These are phyloP conservation scores for Aspergillus taichungensis DNA, from an alignment of 495 filamentous ascomycete species.

Conservation along the genomic window DNA sequence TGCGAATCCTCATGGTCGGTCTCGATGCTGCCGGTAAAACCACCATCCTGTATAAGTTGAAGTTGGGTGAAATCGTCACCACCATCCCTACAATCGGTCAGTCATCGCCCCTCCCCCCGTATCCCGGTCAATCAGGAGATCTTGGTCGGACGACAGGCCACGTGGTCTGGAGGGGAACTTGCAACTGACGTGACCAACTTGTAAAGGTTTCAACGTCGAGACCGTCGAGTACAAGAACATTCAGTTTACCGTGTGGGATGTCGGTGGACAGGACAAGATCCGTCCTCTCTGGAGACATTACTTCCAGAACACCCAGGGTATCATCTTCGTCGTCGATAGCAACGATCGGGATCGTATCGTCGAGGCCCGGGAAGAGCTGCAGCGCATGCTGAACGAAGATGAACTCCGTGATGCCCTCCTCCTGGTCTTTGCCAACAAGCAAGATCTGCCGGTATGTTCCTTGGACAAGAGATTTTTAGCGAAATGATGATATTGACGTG, in stretches of 20 bases:
- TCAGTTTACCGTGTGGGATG: constrained; percentile 99
- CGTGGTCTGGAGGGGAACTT: background rate
- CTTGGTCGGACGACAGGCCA: too few species aligned
- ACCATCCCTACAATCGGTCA: constrained; percentile 99
- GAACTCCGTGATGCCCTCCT: constrained; percentile 96
- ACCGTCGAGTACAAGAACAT: constrained; percentile 99
- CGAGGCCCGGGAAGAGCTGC: constrained; percentile 97
- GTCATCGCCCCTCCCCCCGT: constrained; percentile 27
- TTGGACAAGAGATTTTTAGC: background rate
- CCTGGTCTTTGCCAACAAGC: constrained; percentile 99
- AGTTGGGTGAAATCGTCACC: constrained; percentile 99
- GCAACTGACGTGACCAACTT: background rate
- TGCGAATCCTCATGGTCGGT: constrained; percentile 99
- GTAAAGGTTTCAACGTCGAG: constrained; percentile 96
- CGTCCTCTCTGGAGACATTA: constrained; percentile 99
- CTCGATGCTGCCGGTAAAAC: constrained; percentile 99
- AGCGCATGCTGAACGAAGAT: constrained; percentile 99
- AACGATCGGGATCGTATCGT: constrained; percentile 99
- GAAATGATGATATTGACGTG: constrained; percentile 9
- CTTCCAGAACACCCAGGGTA: constrained; percentile 99
- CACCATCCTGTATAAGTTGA: constrained; percentile 99
- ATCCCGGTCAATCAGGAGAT: background rate
- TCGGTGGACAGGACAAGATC: constrained; percentile 99
- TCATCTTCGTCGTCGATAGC: constrained; percentile 99
- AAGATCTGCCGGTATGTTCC: constrained; percentile 88